Evolutionary conservation across 192 early-diverging fungal species (phyloP).

Genomic region (Jimgerdemannia flammicorona): DNA sequence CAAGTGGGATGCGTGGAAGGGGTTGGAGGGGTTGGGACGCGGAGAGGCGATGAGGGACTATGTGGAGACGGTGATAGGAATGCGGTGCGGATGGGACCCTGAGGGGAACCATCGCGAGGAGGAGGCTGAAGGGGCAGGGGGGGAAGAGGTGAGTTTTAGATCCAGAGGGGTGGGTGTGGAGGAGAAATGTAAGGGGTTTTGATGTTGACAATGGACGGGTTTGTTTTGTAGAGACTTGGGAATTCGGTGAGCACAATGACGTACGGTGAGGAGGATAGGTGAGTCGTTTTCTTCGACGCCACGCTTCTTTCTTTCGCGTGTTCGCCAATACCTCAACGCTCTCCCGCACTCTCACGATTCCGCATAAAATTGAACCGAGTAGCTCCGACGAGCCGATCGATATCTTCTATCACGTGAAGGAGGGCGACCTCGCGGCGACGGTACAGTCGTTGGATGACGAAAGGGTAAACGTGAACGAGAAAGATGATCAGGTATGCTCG

Average conservation of each 20-base stretch:
- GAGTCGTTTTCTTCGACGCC: neutral
- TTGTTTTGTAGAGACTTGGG: neutral
- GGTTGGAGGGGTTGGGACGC: constrained; percentile 31
- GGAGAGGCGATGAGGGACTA: constrained; percentile 23
- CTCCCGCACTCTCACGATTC: neutral
- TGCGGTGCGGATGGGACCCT: neutral
- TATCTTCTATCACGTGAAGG: constrained; percentile 19
- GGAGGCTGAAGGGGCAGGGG: neutral
- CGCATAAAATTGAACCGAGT: neutral
- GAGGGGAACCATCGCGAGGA: neutral
- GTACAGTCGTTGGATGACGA: neutral
- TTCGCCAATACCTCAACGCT: neutral
- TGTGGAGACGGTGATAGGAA: constrained; percentile 5
- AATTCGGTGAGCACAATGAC: constrained; percentile 38
- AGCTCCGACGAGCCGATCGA: constrained; percentile 8
- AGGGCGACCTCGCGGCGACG: constrained; percentile 10
- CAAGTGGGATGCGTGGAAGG: constrained; percentile 47
- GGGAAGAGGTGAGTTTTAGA: neutral
- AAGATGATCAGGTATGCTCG: neutral
- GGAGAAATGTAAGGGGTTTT: neutral
- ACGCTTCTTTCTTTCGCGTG: constrained; percentile 17
- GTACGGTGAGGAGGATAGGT: constrained; percentile 16
- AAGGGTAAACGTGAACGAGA: constrained; percentile 2
- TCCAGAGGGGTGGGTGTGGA: neutral
- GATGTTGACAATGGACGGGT: neutral